phyloP scores from a whole-genome alignment of 1,284 basidiomycete genomes.

The Cutaneotrichosporon arboriforme region DNA sequence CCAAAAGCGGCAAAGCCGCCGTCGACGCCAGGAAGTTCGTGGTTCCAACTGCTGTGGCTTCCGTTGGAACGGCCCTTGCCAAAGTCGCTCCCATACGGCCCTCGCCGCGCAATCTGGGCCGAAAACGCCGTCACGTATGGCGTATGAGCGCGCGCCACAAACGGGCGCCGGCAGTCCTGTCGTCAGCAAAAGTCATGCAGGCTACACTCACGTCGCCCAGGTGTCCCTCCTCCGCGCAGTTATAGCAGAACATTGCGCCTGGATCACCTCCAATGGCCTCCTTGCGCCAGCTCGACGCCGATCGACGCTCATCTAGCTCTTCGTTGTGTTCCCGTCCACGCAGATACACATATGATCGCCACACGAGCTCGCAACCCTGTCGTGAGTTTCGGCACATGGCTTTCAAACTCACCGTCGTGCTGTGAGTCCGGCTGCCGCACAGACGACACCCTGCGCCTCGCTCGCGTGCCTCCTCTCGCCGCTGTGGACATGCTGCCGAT shows the following conservation, averaged over 20 bases:
- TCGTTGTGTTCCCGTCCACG: slow-evolving; percentile 54
- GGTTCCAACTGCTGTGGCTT: slow-evolving; percentile 25
- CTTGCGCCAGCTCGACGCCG: slow-evolving; percentile 31
- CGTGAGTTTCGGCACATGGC: background rate
- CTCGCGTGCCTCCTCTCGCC: background rate
- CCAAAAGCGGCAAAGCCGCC: slow-evolving; percentile 8
- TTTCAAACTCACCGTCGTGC: background rate
- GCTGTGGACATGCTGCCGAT: slow-evolving; percentile 56
- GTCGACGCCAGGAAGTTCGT: slow-evolving; percentile 18
- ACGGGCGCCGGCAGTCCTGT: slow-evolving; percentile 64
- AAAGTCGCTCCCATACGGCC: slow-evolving; percentile 57
- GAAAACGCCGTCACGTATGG: slow-evolving; percentile 66
- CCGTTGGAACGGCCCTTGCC: slow-evolving; percentile 1
- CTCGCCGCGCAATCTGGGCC: slow-evolving; percentile 59
- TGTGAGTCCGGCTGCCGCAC: background rate
- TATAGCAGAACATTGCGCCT: slow-evolving; percentile 63
- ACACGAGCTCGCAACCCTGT: slow-evolving; percentile 79
- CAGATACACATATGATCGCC: slow-evolving; percentile 79
- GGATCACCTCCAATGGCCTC: slow-evolving; percentile 33
- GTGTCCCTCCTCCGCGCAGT: slow-evolving; percentile 73
- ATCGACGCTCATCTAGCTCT: slow-evolving; percentile 48
- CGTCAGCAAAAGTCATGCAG: background rate
- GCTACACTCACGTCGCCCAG: slow-evolving; percentile 73
- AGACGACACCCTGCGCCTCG: background rate
- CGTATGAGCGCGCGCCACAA: slow-evolving; percentile 30